Base-by-base conservation (phyloP, 2,329 filamentous ascomycete genomes). In the Cytospora paraplurivora region DNA sequence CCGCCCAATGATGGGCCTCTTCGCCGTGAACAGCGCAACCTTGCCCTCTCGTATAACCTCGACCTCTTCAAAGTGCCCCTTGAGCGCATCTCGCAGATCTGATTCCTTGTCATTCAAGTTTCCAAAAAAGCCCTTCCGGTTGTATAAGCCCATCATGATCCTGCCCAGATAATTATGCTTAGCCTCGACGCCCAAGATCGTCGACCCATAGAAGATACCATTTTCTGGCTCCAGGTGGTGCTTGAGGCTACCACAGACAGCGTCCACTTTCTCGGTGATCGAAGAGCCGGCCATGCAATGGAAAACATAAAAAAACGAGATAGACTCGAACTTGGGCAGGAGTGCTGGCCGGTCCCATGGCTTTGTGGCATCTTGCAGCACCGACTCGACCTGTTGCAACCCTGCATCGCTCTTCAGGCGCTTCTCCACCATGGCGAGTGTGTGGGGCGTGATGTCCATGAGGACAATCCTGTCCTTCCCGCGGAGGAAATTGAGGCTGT, bases 141-240 rank as follows among this genome's bases (percentile, higher is more conserved):
- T 56, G 10, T 38, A 56, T 8, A 56, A 6, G 2, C n/a, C 27
- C 34, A 56, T 37, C 3, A 56, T 2, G 35, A 37, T 2, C 2
- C 19, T 56, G 6, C 54, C 54, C 32, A 56, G 21, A 13, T 21
- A 8, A 17, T 56, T 56, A 15, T 56, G 54, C 8, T 38, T 27
- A 3, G 54, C 54, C 21, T 56, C 54, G 32, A 37, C 34, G 2
- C 54, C 54, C 21, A 56, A 7, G 15, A 56, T 56, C 8, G 54
- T 56, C 17, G 54, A 33, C 13, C 54, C 54, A 38, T 56, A 56
- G 17, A 56, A 56, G 10, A 56, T 34, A 37, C 54, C 54, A 5
- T 27, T 56, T 7, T 11, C 54, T 13, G 32, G 54, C 17, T 56
- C 13, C 54, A 56, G 37, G 15, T 56, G 54, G 4, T 34, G 15